These are phyloP conservation scores for Vicia villosa DNA, from an alignment of 306 rosid genomes.

Conservation along the genomic window DNA sequence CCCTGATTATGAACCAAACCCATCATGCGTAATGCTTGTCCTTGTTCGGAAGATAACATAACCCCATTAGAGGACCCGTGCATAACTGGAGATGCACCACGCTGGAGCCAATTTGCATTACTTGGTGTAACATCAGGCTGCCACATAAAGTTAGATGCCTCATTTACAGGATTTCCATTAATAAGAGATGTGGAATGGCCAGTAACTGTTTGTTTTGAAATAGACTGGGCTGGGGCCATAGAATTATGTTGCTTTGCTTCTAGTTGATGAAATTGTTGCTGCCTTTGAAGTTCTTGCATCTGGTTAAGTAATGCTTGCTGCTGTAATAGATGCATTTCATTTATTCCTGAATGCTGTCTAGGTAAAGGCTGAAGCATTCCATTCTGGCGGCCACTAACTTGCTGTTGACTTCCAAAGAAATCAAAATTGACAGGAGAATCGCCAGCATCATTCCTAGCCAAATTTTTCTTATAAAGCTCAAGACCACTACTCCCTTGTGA, in stretches of 20 bases:
- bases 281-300: conserved; percentile 83
- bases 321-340: conserved; percentile 81
- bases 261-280: conserved; percentile 78
- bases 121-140: conserved; percentile 63
- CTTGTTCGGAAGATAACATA: conserved; percentile 72
- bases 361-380: conserved; percentile 70
- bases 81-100: conserved; percentile 69
- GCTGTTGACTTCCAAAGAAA: conserved; percentile 90
- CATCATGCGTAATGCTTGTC: conserved; percentile 70
- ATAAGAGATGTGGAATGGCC: conserved; percentile 67
- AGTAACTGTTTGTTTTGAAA: conserved; percentile 58
- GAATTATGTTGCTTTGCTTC: conserved; percentile 73
- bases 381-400: conserved; percentile 63
- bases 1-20: conserved; percentile 76
- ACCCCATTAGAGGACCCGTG: conserved; percentile 76
- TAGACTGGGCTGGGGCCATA: conserved; percentile 58
- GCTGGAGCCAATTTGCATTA: conserved; percentile 79
- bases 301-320: conserved; percentile 68
- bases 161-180: conserved; percentile 78
- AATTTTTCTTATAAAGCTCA: conserved; percentile 63
- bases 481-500: conserved; percentile 69
- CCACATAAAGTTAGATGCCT: conserved; percentile 73
- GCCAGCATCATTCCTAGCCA: conserved; percentile 60
- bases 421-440: conserved; percentile 87
- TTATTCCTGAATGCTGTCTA: conserved; percentile 71